Conservation (phyloP, 441 rosid genomes). For the Breynia disticha region DNA sequence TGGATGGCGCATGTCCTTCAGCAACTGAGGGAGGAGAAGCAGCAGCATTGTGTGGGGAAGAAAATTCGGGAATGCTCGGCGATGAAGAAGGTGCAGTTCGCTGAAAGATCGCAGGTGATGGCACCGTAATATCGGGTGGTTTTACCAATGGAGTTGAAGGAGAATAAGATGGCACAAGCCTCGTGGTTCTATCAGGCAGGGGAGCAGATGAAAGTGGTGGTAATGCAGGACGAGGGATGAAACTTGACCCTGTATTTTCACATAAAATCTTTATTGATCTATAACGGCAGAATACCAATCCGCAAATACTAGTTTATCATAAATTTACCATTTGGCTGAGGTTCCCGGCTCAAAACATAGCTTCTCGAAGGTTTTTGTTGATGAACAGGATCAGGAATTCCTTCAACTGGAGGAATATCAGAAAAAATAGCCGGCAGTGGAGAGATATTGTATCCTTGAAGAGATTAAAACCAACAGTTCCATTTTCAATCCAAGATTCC, state of each 20-base stretch:
- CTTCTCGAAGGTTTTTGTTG: conserved; percentile 14
- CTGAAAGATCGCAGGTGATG: conserved; percentile 19
- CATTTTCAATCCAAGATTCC: conserved; percentile 1
- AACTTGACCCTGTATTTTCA: conserved; percentile 31
- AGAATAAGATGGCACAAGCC: conserved; percentile 27
- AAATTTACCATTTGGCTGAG: conserved; percentile 35
- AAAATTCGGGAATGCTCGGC: conserved; percentile 19
- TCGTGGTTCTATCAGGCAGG: conserved; percentile 24
- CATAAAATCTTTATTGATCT: conserved; percentile 13
- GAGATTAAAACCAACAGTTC: conserved; percentile 8
- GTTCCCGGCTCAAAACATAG: conserved; percentile 22
- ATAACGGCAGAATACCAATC: conserved; percentile 6
- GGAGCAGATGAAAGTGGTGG: conserved; percentile 33
- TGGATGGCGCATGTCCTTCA: conserved; percentile 11
- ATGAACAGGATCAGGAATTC: conserved; percentile 20
- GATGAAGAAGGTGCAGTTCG: conserved; percentile 22
- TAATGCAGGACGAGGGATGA: conserved; percentile 26
- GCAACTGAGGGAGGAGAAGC: conserved; percentile 21
- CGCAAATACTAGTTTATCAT: conserved; percentile 6
- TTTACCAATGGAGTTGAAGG: conserved; percentile 27
- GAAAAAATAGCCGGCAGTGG: conserved; percentile 25
- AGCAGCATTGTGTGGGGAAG: conserved; percentile 20
- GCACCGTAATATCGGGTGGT: conserved; percentile 26
- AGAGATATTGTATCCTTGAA: conserved; percentile 22
- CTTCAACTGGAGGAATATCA: conserved; percentile 23